Conservation (phyloP, 192 early-diverging fungal species). For the Backusella morwellensis region DNA sequence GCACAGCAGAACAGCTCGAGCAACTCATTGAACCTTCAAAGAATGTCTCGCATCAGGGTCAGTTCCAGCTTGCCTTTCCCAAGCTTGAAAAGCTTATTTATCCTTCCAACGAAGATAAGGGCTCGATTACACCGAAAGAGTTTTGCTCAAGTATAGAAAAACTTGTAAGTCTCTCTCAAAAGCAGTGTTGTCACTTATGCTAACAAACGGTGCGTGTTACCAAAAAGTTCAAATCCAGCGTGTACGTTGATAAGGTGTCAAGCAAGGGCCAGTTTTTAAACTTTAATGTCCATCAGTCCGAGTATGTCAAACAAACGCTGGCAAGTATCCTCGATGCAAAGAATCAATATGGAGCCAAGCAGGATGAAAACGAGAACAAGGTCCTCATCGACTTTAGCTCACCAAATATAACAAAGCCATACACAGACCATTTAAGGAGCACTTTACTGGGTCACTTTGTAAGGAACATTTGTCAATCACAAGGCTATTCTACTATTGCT, state of each 20-base stretch:
- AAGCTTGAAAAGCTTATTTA: neutral
- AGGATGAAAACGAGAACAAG: conserved; percentile 50
- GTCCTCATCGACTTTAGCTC: conserved; percentile 90
- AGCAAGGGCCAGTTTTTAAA: conserved; percentile 65
- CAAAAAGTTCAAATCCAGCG: conserved; percentile 41
- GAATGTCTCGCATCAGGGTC: neutral
- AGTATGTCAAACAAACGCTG: conserved; percentile 49
- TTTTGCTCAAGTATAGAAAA: neutral
- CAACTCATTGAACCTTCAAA: neutral
- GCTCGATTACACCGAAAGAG: neutral
- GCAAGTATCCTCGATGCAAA: conserved; percentile 46
- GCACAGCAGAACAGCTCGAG: neutral
- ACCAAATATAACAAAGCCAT: conserved; percentile 96
- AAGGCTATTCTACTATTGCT: conserved; percentile 75
- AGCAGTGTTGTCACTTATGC: neutral
- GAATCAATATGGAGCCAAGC: conserved; percentile 54
- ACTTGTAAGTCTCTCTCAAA: neutral
- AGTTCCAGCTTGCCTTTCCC: neutral
- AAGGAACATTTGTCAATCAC: conserved; percentile 63
- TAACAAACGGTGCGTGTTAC: no score
- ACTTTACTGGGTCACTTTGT: conserved; percentile 94
- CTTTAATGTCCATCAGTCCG: conserved; percentile 56
- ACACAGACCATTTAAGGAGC: conserved; percentile 90
- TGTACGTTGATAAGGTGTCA: conserved; percentile 44
- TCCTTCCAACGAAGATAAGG: neutral